phyloP scores from a whole-genome alignment of 768 basidiomycete species.

The Trametes gibbosa region DNA sequence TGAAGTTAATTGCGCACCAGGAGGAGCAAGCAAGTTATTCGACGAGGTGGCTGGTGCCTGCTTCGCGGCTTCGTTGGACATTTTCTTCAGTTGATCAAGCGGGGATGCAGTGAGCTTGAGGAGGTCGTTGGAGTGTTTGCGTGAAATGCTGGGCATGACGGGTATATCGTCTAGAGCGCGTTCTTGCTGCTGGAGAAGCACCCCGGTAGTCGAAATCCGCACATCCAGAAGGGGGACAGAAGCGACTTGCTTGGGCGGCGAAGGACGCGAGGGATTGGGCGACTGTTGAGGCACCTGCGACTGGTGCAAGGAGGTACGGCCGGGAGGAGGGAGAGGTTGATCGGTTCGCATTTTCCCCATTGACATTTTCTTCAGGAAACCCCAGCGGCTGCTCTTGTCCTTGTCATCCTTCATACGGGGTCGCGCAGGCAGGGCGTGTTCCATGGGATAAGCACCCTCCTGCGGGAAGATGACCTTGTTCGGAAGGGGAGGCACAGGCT shows the following conservation, averaged over 20 bases:
- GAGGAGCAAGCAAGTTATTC: slow-evolving; percentile 40
- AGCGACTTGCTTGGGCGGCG: slow-evolving; percentile 10
- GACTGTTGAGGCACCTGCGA: slow-evolving; percentile 27
- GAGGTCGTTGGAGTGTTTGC: slow-evolving; percentile 15
- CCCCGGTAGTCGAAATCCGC: slow-evolving; percentile 69
- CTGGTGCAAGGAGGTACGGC: slow-evolving; percentile 35
- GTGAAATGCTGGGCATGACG: slow-evolving; percentile 13
- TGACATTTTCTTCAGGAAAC: slow-evolving; percentile 97
- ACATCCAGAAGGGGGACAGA: slow-evolving; percentile 59
- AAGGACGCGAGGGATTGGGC: slow-evolving; percentile 10
- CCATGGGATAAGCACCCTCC: slow-evolving; percentile 15
- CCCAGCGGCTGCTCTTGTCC: slow-evolving; percentile 81
- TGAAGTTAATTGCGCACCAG: slow-evolving; percentile 37
- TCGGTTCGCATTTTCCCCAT: slow-evolving; percentile 90
- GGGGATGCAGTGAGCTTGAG: slow-evolving; percentile 13
- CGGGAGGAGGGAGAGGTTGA: slow-evolving; percentile 34
- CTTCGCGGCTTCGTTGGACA: slow-evolving; percentile 23
- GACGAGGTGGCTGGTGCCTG: slow-evolving; percentile 14
- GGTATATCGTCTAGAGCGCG: slow-evolving; percentile 13
- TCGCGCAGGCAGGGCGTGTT: slow-evolving; percentile 13
- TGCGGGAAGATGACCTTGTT: slow-evolving; percentile 15
- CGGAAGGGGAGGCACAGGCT: slow-evolving; percentile 16
- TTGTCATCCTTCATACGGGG: slow-evolving; percentile 35
- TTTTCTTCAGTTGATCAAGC: slow-evolving; percentile 20
- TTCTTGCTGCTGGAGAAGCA: slow-evolving; percentile 38